These are phyloP conservation scores for Penicillium sp. DNA, from an alignment of 2,329 filamentous ascomycete species.

Conservation along the genomic window DNA sequence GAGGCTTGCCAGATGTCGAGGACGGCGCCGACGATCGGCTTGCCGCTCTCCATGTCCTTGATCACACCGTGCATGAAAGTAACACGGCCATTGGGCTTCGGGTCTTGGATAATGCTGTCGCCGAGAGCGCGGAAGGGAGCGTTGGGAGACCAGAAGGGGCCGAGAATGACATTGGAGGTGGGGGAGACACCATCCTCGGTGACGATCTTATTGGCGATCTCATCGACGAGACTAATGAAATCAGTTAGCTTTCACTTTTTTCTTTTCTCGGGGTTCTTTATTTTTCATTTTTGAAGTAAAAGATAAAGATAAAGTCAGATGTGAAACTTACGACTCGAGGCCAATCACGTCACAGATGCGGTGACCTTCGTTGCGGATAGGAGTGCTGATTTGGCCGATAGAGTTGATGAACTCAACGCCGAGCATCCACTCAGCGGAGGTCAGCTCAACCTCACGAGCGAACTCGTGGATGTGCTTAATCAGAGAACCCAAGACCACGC, in stretches of 20 bases:
- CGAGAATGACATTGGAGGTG: constrained; percentile 73
- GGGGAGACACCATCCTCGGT: constrained; percentile 61
- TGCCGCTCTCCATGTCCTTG: constrained; percentile 62
- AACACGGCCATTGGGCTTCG: constrained; percentile 56
- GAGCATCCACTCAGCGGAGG: constrained; percentile 71
- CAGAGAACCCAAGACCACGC: constrained; percentile 61
- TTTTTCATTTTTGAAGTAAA: neutral
- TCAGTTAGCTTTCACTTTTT: constrained; percentile 25
- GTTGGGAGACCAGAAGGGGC: constrained; percentile 74
- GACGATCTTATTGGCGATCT: constrained; percentile 69
- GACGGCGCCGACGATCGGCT: constrained; percentile 65
- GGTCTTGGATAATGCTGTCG: constrained; percentile 63
- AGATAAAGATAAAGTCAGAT: neutral
- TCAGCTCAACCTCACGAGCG: constrained; percentile 72
- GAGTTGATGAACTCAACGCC: constrained; percentile 74
- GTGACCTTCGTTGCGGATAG: constrained; percentile 71
- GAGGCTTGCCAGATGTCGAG: constrained; percentile 78
- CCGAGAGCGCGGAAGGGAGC: constrained; percentile 70
- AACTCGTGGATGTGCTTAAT: constrained; percentile 77
- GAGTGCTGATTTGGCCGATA: constrained; percentile 66
- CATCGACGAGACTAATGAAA: constrained; percentile 63
- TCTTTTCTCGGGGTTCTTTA: too few species aligned
- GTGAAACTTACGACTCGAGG: constrained; percentile 55
- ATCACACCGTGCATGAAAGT: constrained; percentile 69
- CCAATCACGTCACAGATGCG: constrained; percentile 71